Conservation (phyloP, 2,329 filamentous ascomycete genomes). For the Trichoderma endophyticum region DNA sequence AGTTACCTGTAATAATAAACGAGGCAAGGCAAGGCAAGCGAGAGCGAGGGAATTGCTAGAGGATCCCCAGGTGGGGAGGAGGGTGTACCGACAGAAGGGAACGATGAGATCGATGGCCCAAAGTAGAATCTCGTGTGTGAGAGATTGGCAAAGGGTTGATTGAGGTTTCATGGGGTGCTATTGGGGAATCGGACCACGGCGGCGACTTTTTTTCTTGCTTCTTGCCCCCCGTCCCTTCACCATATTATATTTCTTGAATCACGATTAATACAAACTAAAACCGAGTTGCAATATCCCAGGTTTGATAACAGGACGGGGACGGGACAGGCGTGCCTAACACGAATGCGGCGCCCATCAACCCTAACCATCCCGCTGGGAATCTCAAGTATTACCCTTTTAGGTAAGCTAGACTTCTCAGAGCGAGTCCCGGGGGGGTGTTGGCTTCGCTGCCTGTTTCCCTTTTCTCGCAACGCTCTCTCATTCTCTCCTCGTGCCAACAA, state of each 20-base stretch:
- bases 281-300: background rate
- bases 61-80: background rate
- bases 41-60: background rate
- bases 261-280: background rate
- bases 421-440: background rate
- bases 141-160: conserved; percentile 1
- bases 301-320: conserved; percentile 6
- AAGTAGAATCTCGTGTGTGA: conserved; percentile 2
- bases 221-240: background rate
- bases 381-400: conserved; percentile 2
- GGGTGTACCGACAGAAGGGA: conserved; percentile 10
- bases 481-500: background rate
- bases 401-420: background rate
- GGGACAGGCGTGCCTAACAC: background rate
- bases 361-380: conserved; percentile 8
- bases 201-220: background rate
- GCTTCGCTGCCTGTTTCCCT: background rate
- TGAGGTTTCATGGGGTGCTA: background rate
- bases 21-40: background rate
- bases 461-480: background rate
- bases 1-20: background rate
- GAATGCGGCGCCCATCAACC: conserved; percentile 8
- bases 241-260: background rate
- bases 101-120: conserved; percentile 17
- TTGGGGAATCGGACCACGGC: background rate